phyloP scores from a whole-genome alignment of 176 grass and related monocot genomes.

The Carex littledalei region DNA sequence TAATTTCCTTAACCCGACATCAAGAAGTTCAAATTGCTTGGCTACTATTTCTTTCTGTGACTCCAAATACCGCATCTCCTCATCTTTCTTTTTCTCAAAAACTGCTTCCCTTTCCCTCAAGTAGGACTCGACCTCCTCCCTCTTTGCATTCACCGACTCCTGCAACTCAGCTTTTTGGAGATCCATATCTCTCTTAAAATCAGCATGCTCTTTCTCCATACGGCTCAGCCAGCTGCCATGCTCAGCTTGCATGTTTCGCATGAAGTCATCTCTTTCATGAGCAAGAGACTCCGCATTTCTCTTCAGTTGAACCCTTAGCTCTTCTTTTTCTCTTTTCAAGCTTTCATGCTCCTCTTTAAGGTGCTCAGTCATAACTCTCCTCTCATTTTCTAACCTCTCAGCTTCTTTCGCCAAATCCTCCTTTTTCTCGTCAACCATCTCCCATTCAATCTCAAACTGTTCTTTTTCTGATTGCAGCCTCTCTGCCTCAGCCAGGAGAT shows the following conservation, averaged over 20 bases:
- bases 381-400: constrained; percentile 54
- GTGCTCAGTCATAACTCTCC: constrained; percentile 42
- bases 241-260: constrained; percentile 66
- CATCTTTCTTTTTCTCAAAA: constrained; percentile 57
- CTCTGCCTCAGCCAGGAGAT: constrained; percentile 63
- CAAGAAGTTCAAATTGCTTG: constrained; percentile 54
- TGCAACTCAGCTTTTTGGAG: constrained; percentile 68
- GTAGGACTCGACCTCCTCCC: constrained; percentile 58
- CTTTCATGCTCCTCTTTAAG: constrained; percentile 59
- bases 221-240: constrained; percentile 58
- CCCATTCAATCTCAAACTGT: constrained; percentile 95
- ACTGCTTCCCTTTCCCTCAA: constrained; percentile 62
- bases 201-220: constrained; percentile 71
- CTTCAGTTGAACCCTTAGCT: constrained; percentile 54
- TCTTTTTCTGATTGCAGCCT: constrained; percentile 82
- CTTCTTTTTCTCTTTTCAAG: constrained; percentile 75
- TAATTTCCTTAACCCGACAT: constrained; percentile 68
- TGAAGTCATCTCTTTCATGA: constrained; percentile 68
- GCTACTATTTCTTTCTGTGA: constrained; percentile 61
- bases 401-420: constrained; percentile 64
- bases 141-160: constrained; percentile 58
- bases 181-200: constrained; percentile 63
- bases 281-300: constrained; percentile 56
- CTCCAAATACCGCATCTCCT: constrained; percentile 60
- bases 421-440: constrained; percentile 82